Base-by-base conservation (phyloP, 305 asterid species). In the Solanum hybrid region DNA sequence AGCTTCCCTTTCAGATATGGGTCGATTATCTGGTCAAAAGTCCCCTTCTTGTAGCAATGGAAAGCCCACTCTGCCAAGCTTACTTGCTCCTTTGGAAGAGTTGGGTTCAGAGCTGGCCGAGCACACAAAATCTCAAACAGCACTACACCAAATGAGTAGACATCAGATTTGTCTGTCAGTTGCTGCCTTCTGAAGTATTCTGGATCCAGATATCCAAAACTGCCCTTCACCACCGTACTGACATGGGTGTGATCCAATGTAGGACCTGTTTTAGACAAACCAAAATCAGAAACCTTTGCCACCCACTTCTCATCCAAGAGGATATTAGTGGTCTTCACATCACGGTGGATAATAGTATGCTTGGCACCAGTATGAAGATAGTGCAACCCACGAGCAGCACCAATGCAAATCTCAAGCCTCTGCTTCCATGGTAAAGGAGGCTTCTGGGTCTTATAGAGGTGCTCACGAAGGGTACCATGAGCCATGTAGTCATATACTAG, bases 41-140 rank as follows among this genome's bases (percentile, higher is more conserved):
- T 96, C 28, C 98, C 99, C 93, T 97, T 96, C 31, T 91, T 94
- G 82, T 94, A 91, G 90, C 99, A 96, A 90, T 97, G 99, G 86
- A 91, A 92, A 11, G 96, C 99, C 98, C 98, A 97, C 92, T 97
- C 99, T 3, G 99, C 99, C 90, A 97, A 90, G 92, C 99, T 96
- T 39, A 97, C 98, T 91, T 97, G 98, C 90, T 97, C 99, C 91
- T 97, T 96, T 1, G 99, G 95, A 10, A 97, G 98, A 8, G 73
- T 64, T 64, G 73, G 73, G 73, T 64, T 64, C 73, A 64, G 73
- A 64, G 73, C 73, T 64, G 73, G 73, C 28, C 73, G 73, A 64
- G 73, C 73, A 64, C 73, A 64, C 73, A 64, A 64, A 64, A 64
- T 64, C 73, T 64, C 73, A 64, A 64, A 64, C 73, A 64, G 28